Base-by-base conservation (phyloP, 176 grass and related monocot species). In the Carex parvula region DNA sequence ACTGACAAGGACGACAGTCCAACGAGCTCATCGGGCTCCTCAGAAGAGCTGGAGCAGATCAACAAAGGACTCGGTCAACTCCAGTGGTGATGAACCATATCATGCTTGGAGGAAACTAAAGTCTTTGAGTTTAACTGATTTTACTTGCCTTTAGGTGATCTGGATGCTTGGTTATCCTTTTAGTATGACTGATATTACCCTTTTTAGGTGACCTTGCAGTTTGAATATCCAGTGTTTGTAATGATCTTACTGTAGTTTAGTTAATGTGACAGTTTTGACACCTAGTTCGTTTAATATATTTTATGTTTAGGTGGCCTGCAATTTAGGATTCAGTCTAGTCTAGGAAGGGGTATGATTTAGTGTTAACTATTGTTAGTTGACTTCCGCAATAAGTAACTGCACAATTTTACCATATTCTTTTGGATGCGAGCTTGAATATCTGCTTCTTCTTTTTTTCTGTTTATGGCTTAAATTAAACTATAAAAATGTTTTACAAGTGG, bases 11-110 rank as follows among this genome's bases (percentile, higher is more conserved):
- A 90, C 4, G 91, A 93, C 5, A 87, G 46, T 64, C 69, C 79
- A 0, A 86, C 88, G 64, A 93, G 92, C 92, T 94, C 87, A 21
- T 97, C 91, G 1, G 88, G 37, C 65, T 98, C 95, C 0, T 92
- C 90, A 0, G 92, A 94, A 84, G 92, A 93, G 82, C 85, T 81
- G 52, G 70, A 88, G 12, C 88, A 98, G 41, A 84, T 84, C 15
- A 82, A 84, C 72, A 83, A 84, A 59, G 85, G 50, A 59, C 64
- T 87, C 35, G 61, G 90, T 70, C 74, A 94, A 60, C 79, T 90
- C 12, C 87, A 86, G 69, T 92, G 89, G 89, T 67, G 46, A n/a
- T 88, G 81, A 87, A n/a, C 64, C 16, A 81, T 13, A 57, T 53
- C 63, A 54, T 30, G 20, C 20, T 68, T 67, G 1, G 58, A 64